Evolutionary conservation across 1,284 basidiomycete species (phyloP).

Genomic region (Hymenochaete sp.): DNA sequence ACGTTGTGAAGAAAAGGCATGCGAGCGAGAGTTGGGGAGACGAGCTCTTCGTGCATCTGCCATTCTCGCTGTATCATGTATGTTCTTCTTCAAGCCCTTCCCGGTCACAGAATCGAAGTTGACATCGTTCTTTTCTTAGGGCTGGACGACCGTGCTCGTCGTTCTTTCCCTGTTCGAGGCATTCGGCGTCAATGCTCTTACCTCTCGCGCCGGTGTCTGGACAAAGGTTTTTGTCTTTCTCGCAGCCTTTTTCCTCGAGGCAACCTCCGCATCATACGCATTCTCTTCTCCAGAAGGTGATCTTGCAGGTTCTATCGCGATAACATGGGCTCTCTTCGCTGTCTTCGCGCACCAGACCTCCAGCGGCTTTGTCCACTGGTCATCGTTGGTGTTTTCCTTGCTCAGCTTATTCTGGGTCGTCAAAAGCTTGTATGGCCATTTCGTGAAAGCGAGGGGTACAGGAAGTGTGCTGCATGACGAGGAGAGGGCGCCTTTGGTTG

Average conservation of each 20-base stretch:
- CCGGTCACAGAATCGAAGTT: no score
- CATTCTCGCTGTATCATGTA: slow-evolving; percentile 91
- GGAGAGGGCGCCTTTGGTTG: slow-evolving; percentile 74
- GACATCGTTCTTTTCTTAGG: no score
- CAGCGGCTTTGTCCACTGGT: slow-evolving; percentile 81
- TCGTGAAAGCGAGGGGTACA: slow-evolving; percentile 33
- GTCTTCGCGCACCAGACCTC: slow-evolving; percentile 69
- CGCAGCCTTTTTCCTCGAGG: slow-evolving; percentile 88
- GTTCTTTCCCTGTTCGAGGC: slow-evolving; percentile 86
- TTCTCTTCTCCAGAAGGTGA: slow-evolving; percentile 87
- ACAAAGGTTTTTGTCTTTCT: slow-evolving; percentile 94
- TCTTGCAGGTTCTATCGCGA: slow-evolving; percentile 80
- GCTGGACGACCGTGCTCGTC: slow-evolving; percentile 90
- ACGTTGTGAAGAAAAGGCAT: slow-evolving; percentile 82
- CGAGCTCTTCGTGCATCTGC: slow-evolving; percentile 76
- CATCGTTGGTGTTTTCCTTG: slow-evolving; percentile 77
- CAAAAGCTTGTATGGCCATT: slow-evolving; percentile 58
- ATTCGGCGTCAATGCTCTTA: slow-evolving; percentile 72
- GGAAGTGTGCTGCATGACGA: slow-evolving; percentile 69
- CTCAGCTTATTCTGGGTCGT: slow-evolving; percentile 77
- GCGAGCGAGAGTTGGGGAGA: slow-evolving; percentile 54
- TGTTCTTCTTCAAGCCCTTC: no score
- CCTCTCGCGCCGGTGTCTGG: slow-evolving; percentile 69
- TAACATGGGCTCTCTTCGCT: slow-evolving; percentile 76
- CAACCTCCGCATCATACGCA: slow-evolving; percentile 84